These are phyloP conservation scores for Hanseniaspora jakobsenii DNA, from an alignment of 805 yeast species.

Conservation along the genomic window DNA sequence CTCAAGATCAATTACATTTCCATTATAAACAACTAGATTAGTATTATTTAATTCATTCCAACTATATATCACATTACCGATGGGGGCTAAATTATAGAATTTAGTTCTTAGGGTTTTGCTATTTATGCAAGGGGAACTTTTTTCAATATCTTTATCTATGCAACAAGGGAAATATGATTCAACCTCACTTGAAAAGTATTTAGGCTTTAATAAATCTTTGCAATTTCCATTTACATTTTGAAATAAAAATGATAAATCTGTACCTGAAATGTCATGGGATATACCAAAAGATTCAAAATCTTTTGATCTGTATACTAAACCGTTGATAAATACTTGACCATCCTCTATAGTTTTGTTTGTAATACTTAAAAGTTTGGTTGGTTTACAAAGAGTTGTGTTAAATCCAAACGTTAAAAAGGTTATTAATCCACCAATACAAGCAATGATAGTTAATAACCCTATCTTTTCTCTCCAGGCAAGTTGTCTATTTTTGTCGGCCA, in stretches of 20 bases:
- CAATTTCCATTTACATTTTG: slow-evolving; percentile 91
- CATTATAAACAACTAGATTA: slow-evolving; percentile 77
- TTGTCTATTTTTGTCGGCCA: slow-evolving; percentile 68
- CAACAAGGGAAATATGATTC: slow-evolving; percentile 96
- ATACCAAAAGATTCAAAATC: slow-evolving; percentile 41
- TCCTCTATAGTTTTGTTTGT: slow-evolving; percentile 31
- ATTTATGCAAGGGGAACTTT: neutral
- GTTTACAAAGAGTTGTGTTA: slow-evolving; percentile 64
- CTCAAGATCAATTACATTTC: slow-evolving; percentile 73
- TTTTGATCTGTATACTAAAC: slow-evolving; percentile 68
- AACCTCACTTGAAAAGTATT: slow-evolving; percentile 31
- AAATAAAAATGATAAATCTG: slow-evolving; percentile 70
- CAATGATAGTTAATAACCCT: slow-evolving; percentile 65
- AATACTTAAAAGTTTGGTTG: slow-evolving; percentile 22
- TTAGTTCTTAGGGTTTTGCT: slow-evolving; percentile 40
- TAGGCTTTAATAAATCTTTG: slow-evolving; percentile 58
- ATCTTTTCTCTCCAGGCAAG: slow-evolving; percentile 96
- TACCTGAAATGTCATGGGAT: slow-evolving; percentile 32
- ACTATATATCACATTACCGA: slow-evolving; percentile 71
- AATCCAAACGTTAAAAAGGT: slow-evolving; percentile 87
- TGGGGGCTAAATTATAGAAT: slow-evolving; percentile 45
- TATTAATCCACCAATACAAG: slow-evolving; percentile 60
- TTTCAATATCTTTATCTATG: neutral
- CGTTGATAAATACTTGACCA: slow-evolving; percentile 47
- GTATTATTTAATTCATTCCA: slow-evolving; percentile 72